A percentile compares a stretch with the other conserved stretches of the same genome.
These are phyloP conservation scores for Flaveria sonorensis DNA, from an alignment of 129 eudicot genomes.

Conservation along the genomic window DNA sequence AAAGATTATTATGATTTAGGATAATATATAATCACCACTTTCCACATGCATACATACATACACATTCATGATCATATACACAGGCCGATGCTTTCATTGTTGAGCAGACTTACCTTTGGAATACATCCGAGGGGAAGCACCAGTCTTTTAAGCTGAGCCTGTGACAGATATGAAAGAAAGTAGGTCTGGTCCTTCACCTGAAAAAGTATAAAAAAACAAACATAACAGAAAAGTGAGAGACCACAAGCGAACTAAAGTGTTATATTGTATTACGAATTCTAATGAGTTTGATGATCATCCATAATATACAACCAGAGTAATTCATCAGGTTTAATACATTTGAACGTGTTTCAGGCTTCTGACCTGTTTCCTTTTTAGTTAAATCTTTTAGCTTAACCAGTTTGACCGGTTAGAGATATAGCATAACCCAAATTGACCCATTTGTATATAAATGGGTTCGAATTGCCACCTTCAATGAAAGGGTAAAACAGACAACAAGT, in stretches of 20 bases:
- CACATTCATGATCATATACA: constrained; percentile 7
- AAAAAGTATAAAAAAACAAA: constrained; percentile 7
- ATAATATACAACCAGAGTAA: not conserved
- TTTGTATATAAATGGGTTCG: not conserved
- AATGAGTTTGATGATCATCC: not conserved
- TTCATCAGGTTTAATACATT: not conserved
- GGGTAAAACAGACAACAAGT: constrained; percentile 15
- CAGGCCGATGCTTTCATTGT: not conserved
- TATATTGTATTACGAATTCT: not conserved
- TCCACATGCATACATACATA: not conserved
- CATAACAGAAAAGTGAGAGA: not conserved
- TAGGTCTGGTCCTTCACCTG: constrained; percentile 97
- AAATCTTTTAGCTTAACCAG: not conserved
- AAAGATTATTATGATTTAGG: constrained; percentile 11
- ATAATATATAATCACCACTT: constrained; percentile 3
- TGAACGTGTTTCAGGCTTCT: not conserved
- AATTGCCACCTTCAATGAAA: not conserved
- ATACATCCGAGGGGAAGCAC: constrained; percentile 90
- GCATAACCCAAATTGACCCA: not conserved
- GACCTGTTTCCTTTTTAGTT: not conserved
- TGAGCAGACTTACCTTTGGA: constrained; percentile 59
- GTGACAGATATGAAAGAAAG: constrained; percentile 93
- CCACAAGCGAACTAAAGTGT: not conserved
- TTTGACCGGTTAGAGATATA: not conserved
- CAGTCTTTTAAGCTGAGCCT: constrained; percentile 79